These are phyloP conservation scores for Hypoxylon cercidicola DNA, from an alignment of 495 filamentous ascomycete species.

Conservation along the genomic window DNA sequence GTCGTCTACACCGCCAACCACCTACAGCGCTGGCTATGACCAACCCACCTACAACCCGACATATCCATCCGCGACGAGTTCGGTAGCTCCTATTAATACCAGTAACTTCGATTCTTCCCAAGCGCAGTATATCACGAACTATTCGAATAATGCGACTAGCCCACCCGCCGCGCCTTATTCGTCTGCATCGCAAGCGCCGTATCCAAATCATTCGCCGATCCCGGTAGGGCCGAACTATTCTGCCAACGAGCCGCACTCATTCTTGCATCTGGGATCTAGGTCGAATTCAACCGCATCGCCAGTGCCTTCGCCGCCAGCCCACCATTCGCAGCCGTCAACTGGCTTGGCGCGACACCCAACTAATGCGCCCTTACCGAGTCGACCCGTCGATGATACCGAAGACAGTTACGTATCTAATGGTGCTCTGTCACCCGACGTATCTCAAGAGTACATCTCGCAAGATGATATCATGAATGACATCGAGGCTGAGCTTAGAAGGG, in stretches of 20 bases:
- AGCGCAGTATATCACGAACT: slow-evolving; percentile 28
- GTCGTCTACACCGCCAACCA: slow-evolving; percentile 45
- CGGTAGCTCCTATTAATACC: slow-evolving; percentile 22
- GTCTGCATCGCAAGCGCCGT: slow-evolving; percentile 52
- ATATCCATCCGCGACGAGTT: slow-evolving; percentile 37
- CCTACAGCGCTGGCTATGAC: slow-evolving; percentile 47
- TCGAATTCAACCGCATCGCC: slow-evolving; percentile 57
- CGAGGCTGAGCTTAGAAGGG: slow-evolving; percentile 57
- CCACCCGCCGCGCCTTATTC: slow-evolving; percentile 47
- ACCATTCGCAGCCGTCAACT: slow-evolving; percentile 43
- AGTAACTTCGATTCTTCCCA: slow-evolving; percentile 38
- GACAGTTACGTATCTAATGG: slow-evolving; percentile 52
- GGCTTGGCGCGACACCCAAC: slow-evolving; percentile 63
- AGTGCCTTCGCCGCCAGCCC: slow-evolving; percentile 51
- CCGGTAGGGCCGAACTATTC: slow-evolving; percentile 58
- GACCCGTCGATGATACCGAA: slow-evolving; percentile 56
- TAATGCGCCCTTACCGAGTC: slow-evolving; percentile 63
- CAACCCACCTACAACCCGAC: slow-evolving; percentile 49
- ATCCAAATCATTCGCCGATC: slow-evolving; percentile 58
- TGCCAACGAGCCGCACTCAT: slow-evolving; percentile 54
- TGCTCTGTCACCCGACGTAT: slow-evolving; percentile 8
- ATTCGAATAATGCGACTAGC: slow-evolving; percentile 35
- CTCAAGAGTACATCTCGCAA: slow-evolving; percentile 54
- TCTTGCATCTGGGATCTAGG: slow-evolving; percentile 51
- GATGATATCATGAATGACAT: slow-evolving; percentile 66